Base-by-base conservation (phyloP, 1,284 basidiomycete species). In the Trametes polyzona region DNA sequence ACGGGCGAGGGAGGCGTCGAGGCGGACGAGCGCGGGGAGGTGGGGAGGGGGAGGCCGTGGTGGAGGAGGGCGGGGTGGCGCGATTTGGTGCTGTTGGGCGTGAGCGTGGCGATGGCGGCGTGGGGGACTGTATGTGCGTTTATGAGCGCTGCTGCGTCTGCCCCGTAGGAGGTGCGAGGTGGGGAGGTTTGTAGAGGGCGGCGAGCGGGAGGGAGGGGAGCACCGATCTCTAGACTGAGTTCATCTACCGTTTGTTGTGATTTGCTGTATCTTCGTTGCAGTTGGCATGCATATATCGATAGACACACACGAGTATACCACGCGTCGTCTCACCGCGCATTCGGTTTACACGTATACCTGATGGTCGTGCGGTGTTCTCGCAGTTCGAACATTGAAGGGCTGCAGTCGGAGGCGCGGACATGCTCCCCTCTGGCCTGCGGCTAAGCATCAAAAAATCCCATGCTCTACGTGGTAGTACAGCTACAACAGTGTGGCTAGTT, bases 81-180 rank as follows among this genome's bases (percentile, higher is more conserved):
- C 46, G 90, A 95, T 66, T 80, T 73, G 23, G 59, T 75, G 11
- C 66, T 93, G 21, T 68, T 96, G n/a, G 68, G 76, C 0, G 60
- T 83, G 12, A 85, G 83, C 26, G 70, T 78, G 35, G 72, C 79
- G 19, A 89, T 95, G 85, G 91, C 90, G 26, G 70, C 83, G 10
- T 89, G 89, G 81, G 94, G 93, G 3, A 96, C 94, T 1, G 72
- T 78, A 1, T 88, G 87, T 61, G 87, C 88, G 8, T 87, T 93
- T 65, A 68, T 72, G 52, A 60, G n/a, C n/a, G n/a, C 36, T 14
- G 58, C 56, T 12, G 29, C 47, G 37, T 47, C 73, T 21, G 60
- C 67, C 33, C 55, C 57, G 4, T 61, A 58, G 52, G 41, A 16
- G 12, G 3, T 12, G n/a, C 9, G 19, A 2, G 17, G 26, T n/a